Evolutionary conservation across 176 grass and related monocot genomes (phyloP), one percentile per base, ranked within the genome.

Genomic region (Avena insularis): DNA sequence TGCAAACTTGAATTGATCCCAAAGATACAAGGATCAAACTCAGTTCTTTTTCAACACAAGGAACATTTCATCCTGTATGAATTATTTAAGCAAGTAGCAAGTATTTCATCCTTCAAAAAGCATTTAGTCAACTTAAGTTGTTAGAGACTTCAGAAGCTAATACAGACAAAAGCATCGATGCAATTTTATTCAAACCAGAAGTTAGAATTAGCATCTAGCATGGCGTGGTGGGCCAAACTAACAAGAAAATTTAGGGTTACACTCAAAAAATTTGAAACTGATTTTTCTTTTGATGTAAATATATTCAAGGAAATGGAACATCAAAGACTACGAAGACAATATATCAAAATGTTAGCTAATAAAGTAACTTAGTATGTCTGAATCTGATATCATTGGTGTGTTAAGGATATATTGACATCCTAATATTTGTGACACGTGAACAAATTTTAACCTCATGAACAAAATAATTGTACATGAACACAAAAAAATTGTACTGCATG

Each of bases 21-120:
- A 59, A 86, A 43, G 61, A 59, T 69, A 76, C 4, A 84, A 50
- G n/a, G 64, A 76, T 40, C 10, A 85, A 49, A 59, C 49, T 25
- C 17, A 4, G 14, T 46, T 72, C 62, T 47, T 87, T 78, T 61
- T 88, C 21, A 54, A 84, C 58, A 78, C 7, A 58, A 10, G 14
- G 43, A 25, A 64, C 1, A 70, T 83, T 36, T 86, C 6, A 15
- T n/a, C 50, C 40, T 75, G 12, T 36, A 55, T 43, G 31, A 50
- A 71, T 56, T 40, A 1, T 69, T 82, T 82, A 20, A 36, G 27
- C 27, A 45, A n/a, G 19, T 12, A 49, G 59, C 59, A 25, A 62
- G 9, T 62, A 12, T 62, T 82, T 15, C 80, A 71, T 82, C 48
- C 9, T 70, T 38, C 48, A 54, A 23, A 82, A 40, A 21, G 21